Conservation (phyloP, 1,284 basidiomycete genomes). For the Ceratobasidium sp. region DNA sequence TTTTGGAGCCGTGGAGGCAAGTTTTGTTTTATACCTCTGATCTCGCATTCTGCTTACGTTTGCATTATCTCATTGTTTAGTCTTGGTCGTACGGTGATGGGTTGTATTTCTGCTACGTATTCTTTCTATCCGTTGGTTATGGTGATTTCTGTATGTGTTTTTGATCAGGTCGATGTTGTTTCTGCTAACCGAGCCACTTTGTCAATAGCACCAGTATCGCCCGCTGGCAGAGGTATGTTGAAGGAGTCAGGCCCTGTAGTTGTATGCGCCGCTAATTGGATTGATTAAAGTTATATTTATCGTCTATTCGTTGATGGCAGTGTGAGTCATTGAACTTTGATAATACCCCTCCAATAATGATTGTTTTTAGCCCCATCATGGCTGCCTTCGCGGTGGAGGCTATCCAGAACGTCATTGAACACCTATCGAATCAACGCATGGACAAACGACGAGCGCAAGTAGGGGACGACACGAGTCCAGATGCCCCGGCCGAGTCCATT, state of each 20-base stretch:
- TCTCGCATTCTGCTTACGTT: background rate
- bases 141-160: conserved; percentile 34
- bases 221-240: conserved; percentile 32
- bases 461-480: conserved; percentile 6
- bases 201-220: conserved; percentile 16
- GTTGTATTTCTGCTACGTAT: conserved; percentile 47
- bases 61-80: background rate
- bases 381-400: conserved; percentile 54
- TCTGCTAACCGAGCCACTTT: background rate
- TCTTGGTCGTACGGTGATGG: conserved; percentile 35
- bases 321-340: conserved; percentile 19
- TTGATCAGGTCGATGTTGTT: background rate
- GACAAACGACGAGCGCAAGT: conserved; percentile 10
- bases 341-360: background rate
- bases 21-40: background rate
- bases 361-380: conserved; percentile 48
- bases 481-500: background rate
- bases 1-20: conserved; percentile 39
- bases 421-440: conserved; percentile 37
- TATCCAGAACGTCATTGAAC: conserved; percentile 49
- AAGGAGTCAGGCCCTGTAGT: background rate
- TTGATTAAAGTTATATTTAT: conserved; percentile 27
- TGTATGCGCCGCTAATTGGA: background rate
- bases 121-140: conserved; percentile 46
- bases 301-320: conserved; percentile 39